Percentiles rank a stretch among this genome's conserved stretches.
These are phyloP conservation scores for Chrysopogon serrulatus DNA, from an alignment of 176 grass and related monocot species.

Conservation along the genomic window DNA sequence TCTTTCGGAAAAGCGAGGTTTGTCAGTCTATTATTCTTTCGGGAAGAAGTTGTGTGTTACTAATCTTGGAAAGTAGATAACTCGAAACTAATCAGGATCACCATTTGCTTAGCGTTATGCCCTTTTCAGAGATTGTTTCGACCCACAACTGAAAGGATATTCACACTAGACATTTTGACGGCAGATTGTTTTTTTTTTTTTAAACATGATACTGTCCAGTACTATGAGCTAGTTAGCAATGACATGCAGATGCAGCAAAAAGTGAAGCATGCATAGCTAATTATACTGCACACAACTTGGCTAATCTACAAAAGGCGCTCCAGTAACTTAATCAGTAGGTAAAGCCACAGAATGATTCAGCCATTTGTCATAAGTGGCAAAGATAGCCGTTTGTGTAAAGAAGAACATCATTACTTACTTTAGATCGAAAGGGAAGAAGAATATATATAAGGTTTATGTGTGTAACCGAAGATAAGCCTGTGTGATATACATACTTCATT, in stretches of 20 bases:
- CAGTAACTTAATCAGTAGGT: neutral
- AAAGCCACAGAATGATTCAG: neutral
- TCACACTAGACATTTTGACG: neutral
- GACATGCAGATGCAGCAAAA: neutral
- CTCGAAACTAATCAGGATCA: neutral
- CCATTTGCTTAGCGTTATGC: neutral
- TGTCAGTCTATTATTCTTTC: neutral
- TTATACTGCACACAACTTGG: neutral
- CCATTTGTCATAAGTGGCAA: neutral
- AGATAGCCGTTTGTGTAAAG: constrained; percentile 31
- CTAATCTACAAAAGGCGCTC: neutral
- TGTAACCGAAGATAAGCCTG: neutral
- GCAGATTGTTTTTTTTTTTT: neutral
- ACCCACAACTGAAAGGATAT: neutral
- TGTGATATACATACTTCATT: neutral
- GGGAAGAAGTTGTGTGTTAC: neutral
- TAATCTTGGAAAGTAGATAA: neutral
- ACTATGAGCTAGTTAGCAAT: neutral
- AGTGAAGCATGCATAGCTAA: neutral
- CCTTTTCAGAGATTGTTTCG: neutral
- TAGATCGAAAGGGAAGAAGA: neutral
- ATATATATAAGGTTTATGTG: neutral
- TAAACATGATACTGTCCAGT: neutral
- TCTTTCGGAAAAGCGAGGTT: neutral
- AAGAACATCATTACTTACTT: constrained; percentile 21